Base-by-base conservation (phyloP, 148 eudicot genomes). In the Persicaria maculosa region DNA sequence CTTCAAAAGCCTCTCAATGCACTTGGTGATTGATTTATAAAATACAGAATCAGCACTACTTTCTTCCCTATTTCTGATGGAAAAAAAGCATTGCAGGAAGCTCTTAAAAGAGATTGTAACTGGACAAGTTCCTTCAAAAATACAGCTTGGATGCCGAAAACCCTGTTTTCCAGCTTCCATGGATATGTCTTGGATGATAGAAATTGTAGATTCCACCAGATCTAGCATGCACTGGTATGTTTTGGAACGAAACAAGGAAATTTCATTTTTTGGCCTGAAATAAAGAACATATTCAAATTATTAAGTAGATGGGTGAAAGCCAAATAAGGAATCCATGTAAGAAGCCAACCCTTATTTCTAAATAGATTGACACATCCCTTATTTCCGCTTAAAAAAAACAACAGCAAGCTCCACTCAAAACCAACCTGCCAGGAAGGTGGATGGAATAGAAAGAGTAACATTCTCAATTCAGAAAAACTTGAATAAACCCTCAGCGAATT, bases 1-100 rank as follows among this genome's bases (percentile, higher is more conserved):
- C 80, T 79, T 83, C 76, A 90, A 74, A 79, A 95, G 84, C 81
- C 81, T 88, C 83, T 90, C 91, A 75, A 87, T 43, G 47, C 87
- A 84, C 73, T 83, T 82, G 79, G 81, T 64, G 58, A 89, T 77
- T 69, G 86, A 68, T 74, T 76, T 76, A 75, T 61, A 77, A 46
- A 84, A 57, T 72, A 74, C 75, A 68, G 77, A 72, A 79, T 80
- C 86, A 58, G 75, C 47, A 48, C 58, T 78, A 75, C 73, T 74
- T 73, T 74, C 79, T 61, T 79, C 85, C 48, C 71, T 77, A 79
- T 76, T 50, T 74, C 81, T 80, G 72, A 64, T 74, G 80, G 87
- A 88, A 14, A 88, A 75, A 10, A 91, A 89, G 74, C 92, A 87
- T 69, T 79, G 67, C 55, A 85, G 76, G 82, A 92, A 90, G 82